phyloP scores from a whole-genome alignment of 1,139 yeast genomes.

The Keqinozyma sinolaborantium region DNA sequence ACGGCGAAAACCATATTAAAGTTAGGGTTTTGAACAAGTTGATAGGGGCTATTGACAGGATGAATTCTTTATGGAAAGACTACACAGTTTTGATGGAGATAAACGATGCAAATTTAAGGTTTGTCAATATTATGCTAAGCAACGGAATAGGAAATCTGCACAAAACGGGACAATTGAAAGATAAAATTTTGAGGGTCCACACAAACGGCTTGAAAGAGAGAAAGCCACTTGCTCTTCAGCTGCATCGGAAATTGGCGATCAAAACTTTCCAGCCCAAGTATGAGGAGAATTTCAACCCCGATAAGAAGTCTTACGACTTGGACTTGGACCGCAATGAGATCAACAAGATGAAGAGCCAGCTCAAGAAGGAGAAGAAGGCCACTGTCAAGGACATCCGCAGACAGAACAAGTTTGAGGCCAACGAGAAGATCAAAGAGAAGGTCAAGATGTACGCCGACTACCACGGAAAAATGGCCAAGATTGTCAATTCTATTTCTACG shows the following conservation, averaged over 20 bases:
- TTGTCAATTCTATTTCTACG: conserved; percentile 82
- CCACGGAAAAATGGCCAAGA: conserved; percentile 84
- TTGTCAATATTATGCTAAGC: conserved; percentile 5
- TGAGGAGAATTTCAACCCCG: conserved; percentile 95
- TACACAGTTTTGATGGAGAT: conserved; percentile 61
- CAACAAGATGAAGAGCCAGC: conserved; percentile 74
- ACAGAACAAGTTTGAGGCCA: conserved; percentile 81
- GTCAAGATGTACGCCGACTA: conserved; percentile 72
- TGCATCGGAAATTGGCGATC: conserved; percentile 83
- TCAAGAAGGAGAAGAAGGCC: conserved; percentile 89
- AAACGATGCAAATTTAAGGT: conserved; percentile 24
- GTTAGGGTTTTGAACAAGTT: conserved; percentile 27
- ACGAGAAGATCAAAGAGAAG: conserved; percentile 79
- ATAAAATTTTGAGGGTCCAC: conserved; percentile 46
- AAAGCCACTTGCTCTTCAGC: conserved; percentile 81
- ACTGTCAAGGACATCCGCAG: conserved; percentile 87
- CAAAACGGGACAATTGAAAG: conserved; percentile 22
- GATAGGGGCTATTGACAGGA: conserved; percentile 23
- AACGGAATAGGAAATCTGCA: conserved; percentile 4
- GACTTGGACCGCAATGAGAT: conserved; percentile 80
- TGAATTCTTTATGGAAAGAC: conserved; percentile 57
- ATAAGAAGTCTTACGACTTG: conserved; percentile 85
- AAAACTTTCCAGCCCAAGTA: conserved; percentile 86
- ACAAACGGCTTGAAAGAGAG: conserved; percentile 32
- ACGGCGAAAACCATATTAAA: conserved; percentile 17